phyloP scores from a whole-genome alignment of 1,284 basidiomycete species.

The Pisolithus thermaeus region DNA sequence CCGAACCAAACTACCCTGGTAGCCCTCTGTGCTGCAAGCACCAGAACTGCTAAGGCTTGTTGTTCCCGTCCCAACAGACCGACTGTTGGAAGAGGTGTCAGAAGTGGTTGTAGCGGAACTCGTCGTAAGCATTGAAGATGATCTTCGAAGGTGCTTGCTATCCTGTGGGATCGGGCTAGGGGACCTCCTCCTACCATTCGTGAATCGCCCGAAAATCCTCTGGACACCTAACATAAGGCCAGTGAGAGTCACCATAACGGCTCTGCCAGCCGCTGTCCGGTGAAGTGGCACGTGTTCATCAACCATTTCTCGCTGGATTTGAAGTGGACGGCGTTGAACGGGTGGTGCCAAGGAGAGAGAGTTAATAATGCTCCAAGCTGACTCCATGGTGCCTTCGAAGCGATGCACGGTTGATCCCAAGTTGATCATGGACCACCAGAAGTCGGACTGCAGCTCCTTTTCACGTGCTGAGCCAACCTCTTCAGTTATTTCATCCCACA shows the following conservation, averaged over 20 bases:
- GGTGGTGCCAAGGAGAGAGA: neutral
- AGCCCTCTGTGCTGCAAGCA: neutral
- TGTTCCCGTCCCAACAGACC: neutral
- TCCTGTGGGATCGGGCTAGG: too few species aligned
- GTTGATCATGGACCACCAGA: neutral
- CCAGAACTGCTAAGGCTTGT: neutral
- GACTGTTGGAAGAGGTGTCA: neutral
- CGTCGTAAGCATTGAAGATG: neutral
- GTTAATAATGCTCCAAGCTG: neutral
- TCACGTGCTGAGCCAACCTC: neutral
- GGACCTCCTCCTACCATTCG: neutral
- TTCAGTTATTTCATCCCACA: too few species aligned
- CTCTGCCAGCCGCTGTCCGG: neutral
- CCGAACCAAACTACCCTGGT: neutral
- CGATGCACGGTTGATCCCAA: neutral
- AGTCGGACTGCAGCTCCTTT: neutral
- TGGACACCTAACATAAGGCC: neutral
- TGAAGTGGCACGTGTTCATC: neutral
- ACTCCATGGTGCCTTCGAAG: neutral
- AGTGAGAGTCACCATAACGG: neutral
- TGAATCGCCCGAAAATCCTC: neutral
- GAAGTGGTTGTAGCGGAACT: neutral
- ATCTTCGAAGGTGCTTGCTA: too few species aligned
- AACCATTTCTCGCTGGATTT: neutral
- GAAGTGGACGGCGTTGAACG: neutral